Evolutionary conservation across 306 rosid species (phyloP), one percentile per base, ranked within the genome.

Genomic region (Astragalus glycyphyllos): DNA sequence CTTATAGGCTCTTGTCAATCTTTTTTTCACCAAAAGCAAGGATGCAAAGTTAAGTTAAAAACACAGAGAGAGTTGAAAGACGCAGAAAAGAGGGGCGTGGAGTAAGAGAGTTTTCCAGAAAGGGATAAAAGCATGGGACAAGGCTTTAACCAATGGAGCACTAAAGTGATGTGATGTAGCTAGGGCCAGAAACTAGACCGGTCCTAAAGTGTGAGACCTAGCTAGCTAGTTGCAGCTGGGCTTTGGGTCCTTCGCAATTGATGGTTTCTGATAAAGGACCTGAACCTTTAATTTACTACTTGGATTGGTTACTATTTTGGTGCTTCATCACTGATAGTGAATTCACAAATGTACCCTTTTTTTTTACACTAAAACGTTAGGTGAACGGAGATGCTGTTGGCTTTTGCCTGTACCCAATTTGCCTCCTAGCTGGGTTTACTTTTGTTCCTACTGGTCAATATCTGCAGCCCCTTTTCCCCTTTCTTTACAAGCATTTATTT

Each of bases 31-130:
- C 31, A 7, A 45, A 71, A 71, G 57, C 58, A 70, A 44, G 3
- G 1, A 38, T 54, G 8, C 58, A 38, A 68, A 41, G 60, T 65
- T 46, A 68, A 41, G 60, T 65, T 46, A 46, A 29, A 58, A 32
- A n/a, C 63, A 58, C 3, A 59, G 9, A 10, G 34, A 9, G 58
- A 32, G 58, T 13, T 71, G 48, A 16, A 35, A 7, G 2, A 55
- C 66, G 8, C 48, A 12, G 4, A 11, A 1, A 2, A 48, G 23
- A 26, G 38, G 84, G 76, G 84, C 83, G 84, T 80, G 85, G 88
- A 32, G 29, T 7, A 23, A 46, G 26, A 32, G 53, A 23, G 65
- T 46, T 89, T 55, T 64, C 80, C 72, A 4, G 13, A 31, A 12
- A 0, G n/a, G 58, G 80, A 65, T 48, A 80, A 83, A 85, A 68